Percentiles rank a stretch among this genome's conserved stretches.
Evolutionary conservation across 2,329 filamentous ascomycete genomes (phyloP).

Genomic region (Ophiostoma australiae): DNA sequence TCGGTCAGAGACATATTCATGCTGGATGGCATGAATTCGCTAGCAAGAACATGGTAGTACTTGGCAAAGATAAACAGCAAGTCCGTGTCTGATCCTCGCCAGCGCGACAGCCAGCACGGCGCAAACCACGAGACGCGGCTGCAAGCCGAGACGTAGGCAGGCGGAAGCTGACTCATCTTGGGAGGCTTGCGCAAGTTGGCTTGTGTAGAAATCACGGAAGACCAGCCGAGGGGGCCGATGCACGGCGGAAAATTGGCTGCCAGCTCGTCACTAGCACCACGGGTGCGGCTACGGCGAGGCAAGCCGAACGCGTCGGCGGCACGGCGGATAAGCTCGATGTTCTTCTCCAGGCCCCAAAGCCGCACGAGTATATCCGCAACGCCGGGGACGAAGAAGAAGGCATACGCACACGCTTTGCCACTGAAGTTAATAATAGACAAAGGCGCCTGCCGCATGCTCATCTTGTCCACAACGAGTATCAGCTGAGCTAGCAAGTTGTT

Average conservation of each 20-base stretch:
- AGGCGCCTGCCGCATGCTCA: conserved; percentile 68
- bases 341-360: conserved; percentile 63
- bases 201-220: conserved; percentile 45
- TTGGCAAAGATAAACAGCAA: conserved; percentile 90
- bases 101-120: conserved; percentile 70
- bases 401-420: conserved; percentile 85
- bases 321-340: conserved; percentile 63
- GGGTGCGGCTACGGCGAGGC: conserved; percentile 49
- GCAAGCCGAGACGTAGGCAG: conserved; percentile 31
- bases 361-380: conserved; percentile 78
- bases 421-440: conserved; percentile 73
- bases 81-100: conserved; percentile 83
- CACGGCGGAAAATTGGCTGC: conserved; percentile 63
- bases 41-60: conserved; percentile 73
- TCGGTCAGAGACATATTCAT: conserved; percentile 48
- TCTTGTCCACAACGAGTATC: conserved; percentile 80
- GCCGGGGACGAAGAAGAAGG: conserved; percentile 86
- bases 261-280: conserved; percentile 59
- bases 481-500: conserved; percentile 79
- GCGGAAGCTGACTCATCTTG: conserved; percentile 45
- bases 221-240: conserved; percentile 56
- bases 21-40: conserved; percentile 60
- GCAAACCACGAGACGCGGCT: conserved; percentile 74
- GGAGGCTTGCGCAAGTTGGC: conserved; percentile 61
- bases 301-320: conserved; percentile 65